Conservation (phyloP, 176 grass and related monocot species). For the Bolboschoenus planiculmis region DNA sequence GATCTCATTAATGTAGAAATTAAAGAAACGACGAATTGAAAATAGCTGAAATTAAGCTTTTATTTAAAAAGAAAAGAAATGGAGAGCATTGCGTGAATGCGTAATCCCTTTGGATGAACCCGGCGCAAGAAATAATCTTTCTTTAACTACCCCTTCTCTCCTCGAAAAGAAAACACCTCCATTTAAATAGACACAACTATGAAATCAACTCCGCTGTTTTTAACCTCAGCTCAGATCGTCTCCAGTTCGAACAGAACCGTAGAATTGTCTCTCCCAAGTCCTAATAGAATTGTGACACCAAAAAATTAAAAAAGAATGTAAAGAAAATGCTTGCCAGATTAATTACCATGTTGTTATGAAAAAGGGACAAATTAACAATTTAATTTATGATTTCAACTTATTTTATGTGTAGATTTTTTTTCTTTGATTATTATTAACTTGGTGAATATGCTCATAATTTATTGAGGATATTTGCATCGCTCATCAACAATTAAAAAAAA, state of each 20-base stretch:
- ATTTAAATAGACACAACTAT: slow-evolving; percentile 2
- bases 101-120: not conserved
- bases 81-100: not conserved
- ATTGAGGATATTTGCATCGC: not conserved
- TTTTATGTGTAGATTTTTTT: not conserved
- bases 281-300: not conserved
- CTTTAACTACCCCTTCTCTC: slow-evolving; percentile 8
- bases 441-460: not conserved
- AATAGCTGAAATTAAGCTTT: not conserved
- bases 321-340: not conserved
- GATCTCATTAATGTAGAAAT: not conserved
- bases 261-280: not conserved
- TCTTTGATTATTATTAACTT: not conserved
- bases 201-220: slow-evolving; percentile 15
- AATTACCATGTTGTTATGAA: not conserved
- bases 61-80: slow-evolving; percentile 1
- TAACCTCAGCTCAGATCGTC: not conserved
- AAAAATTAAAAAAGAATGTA: not conserved
- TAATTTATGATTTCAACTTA: not conserved
- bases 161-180: not conserved
- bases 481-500: not conserved
- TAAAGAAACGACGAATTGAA: not conserved
- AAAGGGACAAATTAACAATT: not conserved
- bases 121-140: slow-evolving; percentile 10
- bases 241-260: not conserved